phyloP scores from a whole-genome alignment of 164 flowering plant genomes.

The Kalanchoe fedtschenkoi region DNA sequence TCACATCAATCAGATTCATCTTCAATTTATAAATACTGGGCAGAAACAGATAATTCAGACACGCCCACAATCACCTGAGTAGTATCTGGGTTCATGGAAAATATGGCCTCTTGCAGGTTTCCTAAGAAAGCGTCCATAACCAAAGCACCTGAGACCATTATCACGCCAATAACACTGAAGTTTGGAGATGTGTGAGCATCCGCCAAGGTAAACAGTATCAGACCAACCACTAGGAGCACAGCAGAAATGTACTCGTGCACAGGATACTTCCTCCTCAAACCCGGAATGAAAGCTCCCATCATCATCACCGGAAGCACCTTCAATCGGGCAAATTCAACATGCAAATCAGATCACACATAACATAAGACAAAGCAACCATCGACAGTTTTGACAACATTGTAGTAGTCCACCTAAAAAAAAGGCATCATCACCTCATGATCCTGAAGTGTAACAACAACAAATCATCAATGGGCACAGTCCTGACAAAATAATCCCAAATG shows the following conservation, averaged over 20 bases:
- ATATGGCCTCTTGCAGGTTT: slow-evolving; percentile 73
- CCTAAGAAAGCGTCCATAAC: slow-evolving; percentile 69
- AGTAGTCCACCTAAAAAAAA: no score
- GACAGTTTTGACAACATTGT: no score
- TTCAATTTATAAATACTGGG: neutral
- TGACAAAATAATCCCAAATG: no score
- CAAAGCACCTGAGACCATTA: slow-evolving; percentile 64
- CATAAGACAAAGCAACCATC: no score
- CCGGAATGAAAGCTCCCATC: slow-evolving; percentile 81
- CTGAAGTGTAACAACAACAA: neutral
- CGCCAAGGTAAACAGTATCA: slow-evolving; percentile 67
- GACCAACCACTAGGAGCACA: slow-evolving; percentile 52
- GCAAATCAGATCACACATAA: neutral
- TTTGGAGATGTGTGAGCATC: slow-evolving; percentile 73
- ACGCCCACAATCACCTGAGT: slow-evolving; percentile 39
- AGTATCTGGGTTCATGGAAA: slow-evolving; percentile 65
- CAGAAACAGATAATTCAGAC: neutral
- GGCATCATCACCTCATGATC: neutral
- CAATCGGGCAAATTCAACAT: neutral
- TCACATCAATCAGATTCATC: neutral
- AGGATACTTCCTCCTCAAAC: slow-evolving; percentile 61
- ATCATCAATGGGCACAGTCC: no score
- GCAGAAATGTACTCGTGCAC: slow-evolving; percentile 58
- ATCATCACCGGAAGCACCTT: slow-evolving; percentile 80
- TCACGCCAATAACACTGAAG: slow-evolving; percentile 59